A percentile compares a stretch with the other conserved stretches of the same genome.
phyloP scores from a whole-genome alignment of 805 yeast genomes.

The Yarrowia sp. region DNA sequence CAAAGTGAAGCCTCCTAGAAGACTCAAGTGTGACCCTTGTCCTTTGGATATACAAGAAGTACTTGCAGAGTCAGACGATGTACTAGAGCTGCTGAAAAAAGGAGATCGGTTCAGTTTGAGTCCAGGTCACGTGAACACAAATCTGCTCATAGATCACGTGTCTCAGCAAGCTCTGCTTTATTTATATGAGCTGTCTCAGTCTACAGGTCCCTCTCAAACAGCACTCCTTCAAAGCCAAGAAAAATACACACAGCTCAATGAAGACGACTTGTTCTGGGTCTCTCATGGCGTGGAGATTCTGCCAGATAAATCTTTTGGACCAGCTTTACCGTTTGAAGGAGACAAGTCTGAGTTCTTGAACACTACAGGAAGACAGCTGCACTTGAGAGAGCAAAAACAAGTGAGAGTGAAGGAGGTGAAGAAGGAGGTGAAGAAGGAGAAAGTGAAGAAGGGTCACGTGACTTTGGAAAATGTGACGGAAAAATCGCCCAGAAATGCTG shows the following conservation, averaged over 20 bases:
- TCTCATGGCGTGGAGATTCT: background rate
- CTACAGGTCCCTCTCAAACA: too few species aligned
- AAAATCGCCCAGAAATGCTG: too few species aligned
- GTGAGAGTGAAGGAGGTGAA: too few species aligned
- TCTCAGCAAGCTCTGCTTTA: background rate
- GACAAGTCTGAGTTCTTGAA: background rate
- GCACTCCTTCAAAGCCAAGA: too few species aligned
- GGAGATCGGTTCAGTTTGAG: background rate
- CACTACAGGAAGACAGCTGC: too few species aligned
- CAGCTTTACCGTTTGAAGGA: background rate
- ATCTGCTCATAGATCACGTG: background rate
- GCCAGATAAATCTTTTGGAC: background rate
- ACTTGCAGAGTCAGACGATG: too few species aligned
- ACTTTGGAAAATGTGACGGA: too few species aligned
- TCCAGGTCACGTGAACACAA: background rate
- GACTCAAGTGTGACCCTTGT: background rate
- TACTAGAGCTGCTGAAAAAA: background rate
- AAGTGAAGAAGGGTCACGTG: too few species aligned
- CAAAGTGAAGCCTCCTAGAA: background rate
- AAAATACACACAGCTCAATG: background rate
- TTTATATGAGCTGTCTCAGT: background rate
- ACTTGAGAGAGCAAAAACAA: too few species aligned
- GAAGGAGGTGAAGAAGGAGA: too few species aligned
- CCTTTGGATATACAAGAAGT: background rate
- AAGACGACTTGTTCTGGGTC: background rate